These are phyloP conservation scores for Ophiostoma angusticollis DNA, from an alignment of 2,329 filamentous ascomycete species.

Conservation along the genomic window DNA sequence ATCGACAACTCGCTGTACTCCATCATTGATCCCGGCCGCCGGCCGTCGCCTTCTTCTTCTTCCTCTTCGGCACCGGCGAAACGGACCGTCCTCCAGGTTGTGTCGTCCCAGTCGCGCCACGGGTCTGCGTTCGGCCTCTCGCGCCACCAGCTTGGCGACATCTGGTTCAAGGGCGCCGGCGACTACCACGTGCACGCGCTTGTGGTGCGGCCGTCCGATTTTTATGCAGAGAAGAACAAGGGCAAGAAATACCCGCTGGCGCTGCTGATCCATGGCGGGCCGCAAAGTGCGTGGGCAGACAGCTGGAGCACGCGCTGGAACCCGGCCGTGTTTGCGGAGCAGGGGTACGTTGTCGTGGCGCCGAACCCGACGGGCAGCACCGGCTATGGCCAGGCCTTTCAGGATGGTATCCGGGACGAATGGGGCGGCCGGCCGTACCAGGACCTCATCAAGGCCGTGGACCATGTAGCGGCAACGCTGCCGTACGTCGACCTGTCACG, in stretches of 20 bases:
- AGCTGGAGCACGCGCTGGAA: slow-evolving; percentile 79
- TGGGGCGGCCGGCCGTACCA: slow-evolving; percentile 81
- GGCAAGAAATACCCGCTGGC: slow-evolving; percentile 57
- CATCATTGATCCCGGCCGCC: slow-evolving; percentile 34
- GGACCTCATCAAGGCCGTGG: slow-evolving; percentile 67
- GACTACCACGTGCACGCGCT: slow-evolving; percentile 57
- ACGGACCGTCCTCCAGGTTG: slow-evolving; percentile 21
- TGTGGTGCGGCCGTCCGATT: slow-evolving; percentile 53
- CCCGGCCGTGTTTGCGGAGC: slow-evolving; percentile 72
- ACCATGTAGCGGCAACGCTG: slow-evolving; percentile 55
- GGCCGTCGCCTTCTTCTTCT: neutral
- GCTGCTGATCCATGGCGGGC: slow-evolving; percentile 72
- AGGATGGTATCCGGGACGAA: slow-evolving; percentile 62
- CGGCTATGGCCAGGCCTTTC: slow-evolving; percentile 66
- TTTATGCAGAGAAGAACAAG: slow-evolving; percentile 44
- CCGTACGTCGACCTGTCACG: slow-evolving; percentile 54
- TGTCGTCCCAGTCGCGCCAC: slow-evolving; percentile 53
- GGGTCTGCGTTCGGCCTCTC: slow-evolving; percentile 56
- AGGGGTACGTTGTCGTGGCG: slow-evolving; percentile 70
- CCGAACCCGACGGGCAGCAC: slow-evolving; percentile 78
- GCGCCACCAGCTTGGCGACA: slow-evolving; percentile 48
- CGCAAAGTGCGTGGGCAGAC: slow-evolving; percentile 64
- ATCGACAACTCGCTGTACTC: slow-evolving; percentile 61
- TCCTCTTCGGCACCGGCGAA: slow-evolving; percentile 9
- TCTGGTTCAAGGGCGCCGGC: slow-evolving; percentile 55